phyloP scores from a whole-genome alignment of 2,329 filamentous ascomycete genomes.

The Diaporthe batatas region DNA sequence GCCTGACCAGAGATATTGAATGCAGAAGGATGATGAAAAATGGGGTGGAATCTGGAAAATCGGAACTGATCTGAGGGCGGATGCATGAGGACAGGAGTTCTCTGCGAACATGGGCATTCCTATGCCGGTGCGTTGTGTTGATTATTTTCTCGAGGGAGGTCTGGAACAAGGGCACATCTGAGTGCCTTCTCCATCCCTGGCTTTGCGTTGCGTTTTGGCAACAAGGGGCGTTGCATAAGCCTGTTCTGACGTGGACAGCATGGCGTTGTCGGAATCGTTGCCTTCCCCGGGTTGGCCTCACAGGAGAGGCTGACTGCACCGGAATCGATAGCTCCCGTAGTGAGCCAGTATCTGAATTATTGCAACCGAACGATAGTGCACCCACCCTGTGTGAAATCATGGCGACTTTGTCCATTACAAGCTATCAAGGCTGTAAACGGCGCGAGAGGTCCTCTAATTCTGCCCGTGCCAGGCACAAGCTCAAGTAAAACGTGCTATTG shows the following conservation, averaged over 20 bases:
- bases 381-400: background rate
- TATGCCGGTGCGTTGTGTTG: background rate
- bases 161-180: slow-evolving; percentile 2
- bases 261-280: slow-evolving; percentile 23
- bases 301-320: background rate
- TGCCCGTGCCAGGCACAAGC: no score
- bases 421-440: no score
- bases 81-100: background rate
- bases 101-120: background rate
- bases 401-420: no score
- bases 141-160: background rate
- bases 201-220: background rate
- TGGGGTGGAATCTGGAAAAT: no score
- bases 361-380: no score
- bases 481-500: no score
- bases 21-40: background rate
- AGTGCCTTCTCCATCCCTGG: background rate
- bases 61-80: background rate
- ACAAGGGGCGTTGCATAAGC: background rate
- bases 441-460: no score
- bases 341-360: background rate
- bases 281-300: background rate
- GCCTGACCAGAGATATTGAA: background rate
- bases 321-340: background rate
- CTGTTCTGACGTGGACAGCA: slow-evolving; percentile 11